phyloP scores from a whole-genome alignment of 2,329 filamentous ascomycete species.

The Monosporascus cannonballus region DNA sequence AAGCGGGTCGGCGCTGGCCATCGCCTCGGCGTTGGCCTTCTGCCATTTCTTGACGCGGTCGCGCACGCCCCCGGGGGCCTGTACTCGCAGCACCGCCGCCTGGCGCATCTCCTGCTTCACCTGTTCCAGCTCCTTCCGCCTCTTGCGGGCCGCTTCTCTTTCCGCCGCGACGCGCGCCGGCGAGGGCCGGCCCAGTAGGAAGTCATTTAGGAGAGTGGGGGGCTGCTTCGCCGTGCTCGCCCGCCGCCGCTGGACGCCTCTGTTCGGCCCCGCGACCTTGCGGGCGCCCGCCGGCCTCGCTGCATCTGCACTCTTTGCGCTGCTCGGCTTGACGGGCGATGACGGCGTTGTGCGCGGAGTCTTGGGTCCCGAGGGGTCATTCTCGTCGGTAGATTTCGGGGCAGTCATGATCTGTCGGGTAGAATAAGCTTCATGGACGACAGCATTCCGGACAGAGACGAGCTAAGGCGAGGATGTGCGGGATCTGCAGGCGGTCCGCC shows the following conservation, averaged over 20 bases:
- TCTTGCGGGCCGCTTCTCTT: constrained; percentile 30
- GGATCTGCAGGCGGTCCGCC: constrained; percentile 9
- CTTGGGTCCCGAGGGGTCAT: constrained; percentile 21
- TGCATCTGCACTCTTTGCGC: constrained; percentile 9
- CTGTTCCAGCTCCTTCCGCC: constrained; percentile 53
- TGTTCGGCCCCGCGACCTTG: constrained; percentile 10
- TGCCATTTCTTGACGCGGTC: constrained; percentile 84
- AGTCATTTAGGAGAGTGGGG: constrained; percentile 24
- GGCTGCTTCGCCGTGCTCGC: constrained; percentile 20
- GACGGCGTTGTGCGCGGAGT: constrained; percentile 9
- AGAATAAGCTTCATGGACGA: constrained; percentile 8
- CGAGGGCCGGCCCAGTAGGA: constrained; percentile 28
- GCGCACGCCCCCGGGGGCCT: constrained; percentile 61
- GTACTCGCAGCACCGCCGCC: constrained; percentile 51
- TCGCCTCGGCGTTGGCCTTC: constrained; percentile 63
- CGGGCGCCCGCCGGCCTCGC: constrained; percentile 5
- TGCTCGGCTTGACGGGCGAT: constrained; percentile 11
- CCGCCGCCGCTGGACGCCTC: constrained; percentile 18
- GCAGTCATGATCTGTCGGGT: constrained; percentile 23
- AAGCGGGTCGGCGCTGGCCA: constrained; percentile 45
- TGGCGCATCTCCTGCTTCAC: constrained; percentile 56
- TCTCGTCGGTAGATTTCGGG: constrained; percentile 22
- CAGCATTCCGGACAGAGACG: constrained; percentile 13
- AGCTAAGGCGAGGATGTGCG: constrained; percentile 6
- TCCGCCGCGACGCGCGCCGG: constrained; percentile 49